Base-by-base conservation (phyloP, 1,284 basidiomycete genomes). In the Pseudozyma hubeiensis region DNA sequence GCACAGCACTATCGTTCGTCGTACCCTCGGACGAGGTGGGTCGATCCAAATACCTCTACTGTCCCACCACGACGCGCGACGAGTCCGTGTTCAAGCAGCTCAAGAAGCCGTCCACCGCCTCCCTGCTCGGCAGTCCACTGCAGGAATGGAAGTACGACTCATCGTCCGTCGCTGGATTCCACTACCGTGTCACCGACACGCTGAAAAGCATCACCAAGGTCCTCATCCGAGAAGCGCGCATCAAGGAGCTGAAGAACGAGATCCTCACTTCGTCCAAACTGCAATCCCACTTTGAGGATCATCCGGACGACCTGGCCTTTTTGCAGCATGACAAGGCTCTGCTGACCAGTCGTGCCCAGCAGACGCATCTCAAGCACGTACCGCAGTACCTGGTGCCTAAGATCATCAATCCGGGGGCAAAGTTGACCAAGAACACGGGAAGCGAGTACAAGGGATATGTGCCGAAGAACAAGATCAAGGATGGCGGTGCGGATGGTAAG, bases 131-230 rank as follows among this genome's bases (percentile, higher is more conserved):
- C 1, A 90, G 90, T 58, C 89, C 91, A 74, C 88, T 97, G 72
- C 92, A 93, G 84, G 94, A 94, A 84, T 99, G 97, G 86, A 89
- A 90, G 41, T 93, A 98, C 82, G 94, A 97, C 85, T 90, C 92
- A 1, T 39, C 52, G 10, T 63, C 70, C 2, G 59, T 68, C 43
- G 94, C 98, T 79, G 94, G 93, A n/a, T 99, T 99, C 87, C 87
- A 95, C 76, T 99, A 99, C 86, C 89, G 97, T 54, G 98, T 98
- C 93, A 93, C 95, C 81, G 97, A 99, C 84, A 97, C 94, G 2
- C 85, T 99, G 76, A 88, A 93, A 73, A 89, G 91, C 53, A 94
- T 98, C 29, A 99, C 96, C 53, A 88, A 90, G 69, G 91, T 89
- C 62, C 90, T 91, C 6, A 90, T 99, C 66, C 89, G 90, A 75